A percentile compares a stretch with the other conserved stretches of the same genome.
Evolutionary conservation across 75 land plant species (phyloP).

Genomic region (Picea sitchensis): DNA sequence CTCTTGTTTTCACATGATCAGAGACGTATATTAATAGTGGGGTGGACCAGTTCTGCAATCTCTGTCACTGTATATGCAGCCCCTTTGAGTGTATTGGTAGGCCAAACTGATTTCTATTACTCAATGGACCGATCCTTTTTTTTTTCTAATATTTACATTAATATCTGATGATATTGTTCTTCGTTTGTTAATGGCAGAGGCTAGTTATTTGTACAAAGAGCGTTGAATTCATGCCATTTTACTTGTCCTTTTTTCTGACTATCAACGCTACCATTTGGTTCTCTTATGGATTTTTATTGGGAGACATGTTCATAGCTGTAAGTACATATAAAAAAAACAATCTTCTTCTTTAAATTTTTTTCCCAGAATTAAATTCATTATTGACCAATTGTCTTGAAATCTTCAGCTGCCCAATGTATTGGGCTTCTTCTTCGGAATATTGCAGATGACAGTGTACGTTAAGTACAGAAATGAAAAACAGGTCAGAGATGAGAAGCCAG

Average conservation of each 20-base stretch:
- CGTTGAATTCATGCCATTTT: conserved; percentile 89
- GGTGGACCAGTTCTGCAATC: conserved; percentile 55
- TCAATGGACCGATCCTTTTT: background rate
- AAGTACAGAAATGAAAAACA: conserved; percentile 26
- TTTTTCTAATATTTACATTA: too few relatives aligned
- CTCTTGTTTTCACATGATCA: conserved; percentile 20
- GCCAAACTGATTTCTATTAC: background rate
- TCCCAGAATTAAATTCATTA: background rate
- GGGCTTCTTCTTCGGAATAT: conserved; percentile 47
- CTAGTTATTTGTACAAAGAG: conserved; percentile 86
- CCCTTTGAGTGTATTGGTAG: conserved; percentile 60
- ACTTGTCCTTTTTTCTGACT: conserved; percentile 65
- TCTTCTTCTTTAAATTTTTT: background rate
- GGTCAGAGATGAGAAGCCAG: conserved; percentile 7
- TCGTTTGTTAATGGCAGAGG: conserved; percentile 34
- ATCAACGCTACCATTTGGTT: conserved; percentile 71
- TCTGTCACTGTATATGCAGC: conserved; percentile 57
- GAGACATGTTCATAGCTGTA: conserved; percentile 69
- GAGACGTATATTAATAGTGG: conserved; percentile 32
- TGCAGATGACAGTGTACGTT: conserved; percentile 51
- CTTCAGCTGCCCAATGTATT: conserved; percentile 51
- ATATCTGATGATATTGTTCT: background rate
- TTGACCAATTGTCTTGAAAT: background rate
- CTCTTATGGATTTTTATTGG: conserved; percentile 51
- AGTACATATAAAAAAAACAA: background rate